A percentile compares a stretch with the other conserved stretches of the same genome.
Conservation (phyloP, 2,329 filamentous ascomycete species). For the Cladophialophora carrionii region DNA sequence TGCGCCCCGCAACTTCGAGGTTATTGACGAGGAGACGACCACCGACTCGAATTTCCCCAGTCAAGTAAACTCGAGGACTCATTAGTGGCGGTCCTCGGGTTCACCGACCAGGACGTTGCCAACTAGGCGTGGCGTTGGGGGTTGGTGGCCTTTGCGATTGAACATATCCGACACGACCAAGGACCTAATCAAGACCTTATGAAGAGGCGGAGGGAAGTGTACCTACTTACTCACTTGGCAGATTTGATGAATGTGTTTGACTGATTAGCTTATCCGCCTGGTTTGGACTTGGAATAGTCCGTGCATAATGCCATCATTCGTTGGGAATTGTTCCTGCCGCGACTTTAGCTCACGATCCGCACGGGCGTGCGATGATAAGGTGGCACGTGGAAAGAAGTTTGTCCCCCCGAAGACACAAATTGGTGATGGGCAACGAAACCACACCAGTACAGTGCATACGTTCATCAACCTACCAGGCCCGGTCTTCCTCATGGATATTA, state of each 20-base stretch:
- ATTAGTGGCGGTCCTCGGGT: constrained; percentile 12
- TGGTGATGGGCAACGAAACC: too few relatives aligned
- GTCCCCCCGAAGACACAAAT: neutral
- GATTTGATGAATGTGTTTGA: constrained; percentile 1
- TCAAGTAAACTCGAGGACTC: constrained; percentile 15
- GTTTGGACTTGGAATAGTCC: neutral
- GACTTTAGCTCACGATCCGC: neutral
- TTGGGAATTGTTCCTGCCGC: neutral
- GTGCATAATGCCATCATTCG: neutral
- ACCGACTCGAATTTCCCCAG: constrained; percentile 4
- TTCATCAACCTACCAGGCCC: neutral
- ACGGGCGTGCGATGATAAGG: neutral
- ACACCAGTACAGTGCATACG: neutral
- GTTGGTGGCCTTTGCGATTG: constrained; percentile 4
- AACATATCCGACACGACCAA: neutral
- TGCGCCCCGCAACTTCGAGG: constrained; percentile 26
- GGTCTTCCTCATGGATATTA: neutral
- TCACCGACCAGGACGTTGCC: neutral
- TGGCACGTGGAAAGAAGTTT: neutral
- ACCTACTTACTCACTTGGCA: neutral
- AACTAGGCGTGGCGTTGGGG: constrained; percentile 10
- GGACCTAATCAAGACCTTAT: constrained; percentile 1
- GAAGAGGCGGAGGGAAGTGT: neutral
- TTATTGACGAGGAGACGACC: constrained; percentile 33
- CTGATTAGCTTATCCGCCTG: neutral